Percentiles rank a stretch among this genome's conserved stretches.
Evolutionary conservation across 2,329 filamentous ascomycete species (phyloP).

Genomic region (Aspergillus nomiae): DNA sequence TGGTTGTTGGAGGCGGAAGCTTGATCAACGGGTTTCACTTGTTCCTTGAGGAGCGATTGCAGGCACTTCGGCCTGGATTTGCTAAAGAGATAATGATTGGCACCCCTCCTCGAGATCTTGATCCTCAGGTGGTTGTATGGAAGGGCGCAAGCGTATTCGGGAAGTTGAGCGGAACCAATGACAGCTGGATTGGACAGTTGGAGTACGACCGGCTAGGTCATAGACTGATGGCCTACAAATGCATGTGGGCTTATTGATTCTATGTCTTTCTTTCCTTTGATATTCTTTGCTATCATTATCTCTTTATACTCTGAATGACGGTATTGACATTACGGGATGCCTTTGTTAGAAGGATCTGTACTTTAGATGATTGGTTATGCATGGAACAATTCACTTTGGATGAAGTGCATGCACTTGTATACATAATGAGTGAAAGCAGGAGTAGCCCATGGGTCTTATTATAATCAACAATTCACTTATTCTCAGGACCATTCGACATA

Average conservation of each 20-base stretch:
- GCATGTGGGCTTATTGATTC: conserved; percentile 61
- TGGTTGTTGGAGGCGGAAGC: conserved; percentile 84
- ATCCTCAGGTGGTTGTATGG: conserved; percentile 96
- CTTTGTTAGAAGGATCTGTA: conserved; percentile 3
- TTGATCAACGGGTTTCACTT: conserved; percentile 78
- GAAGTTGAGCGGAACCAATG: conserved; percentile 80
- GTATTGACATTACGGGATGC: conserved; percentile 15
- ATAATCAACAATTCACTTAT: no score
- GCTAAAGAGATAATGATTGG: conserved; percentile 69
- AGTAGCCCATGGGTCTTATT: background rate
- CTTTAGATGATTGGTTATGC: conserved; percentile 4
- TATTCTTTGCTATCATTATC: conserved; percentile 11
- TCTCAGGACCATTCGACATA: background rate
- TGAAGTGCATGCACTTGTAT: background rate
- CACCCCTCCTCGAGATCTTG: conserved; percentile 82
- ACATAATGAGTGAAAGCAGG: background rate
- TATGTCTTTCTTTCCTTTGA: conserved; percentile 8
- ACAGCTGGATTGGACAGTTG: conserved; percentile 85
- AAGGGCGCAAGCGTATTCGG: conserved; percentile 97
- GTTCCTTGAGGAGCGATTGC: conserved; percentile 80
- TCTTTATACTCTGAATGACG: conserved; percentile 12
- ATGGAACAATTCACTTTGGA: background rate
- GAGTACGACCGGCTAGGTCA: conserved; percentile 87
- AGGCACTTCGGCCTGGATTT: conserved; percentile 63
- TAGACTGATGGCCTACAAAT: conserved; percentile 81